A percentile compares a stretch with the other conserved stretches of the same genome.
Evolutionary conservation across 164 flowering plant genomes (phyloP).

Genomic region (Cinnamomum micranthum): DNA sequence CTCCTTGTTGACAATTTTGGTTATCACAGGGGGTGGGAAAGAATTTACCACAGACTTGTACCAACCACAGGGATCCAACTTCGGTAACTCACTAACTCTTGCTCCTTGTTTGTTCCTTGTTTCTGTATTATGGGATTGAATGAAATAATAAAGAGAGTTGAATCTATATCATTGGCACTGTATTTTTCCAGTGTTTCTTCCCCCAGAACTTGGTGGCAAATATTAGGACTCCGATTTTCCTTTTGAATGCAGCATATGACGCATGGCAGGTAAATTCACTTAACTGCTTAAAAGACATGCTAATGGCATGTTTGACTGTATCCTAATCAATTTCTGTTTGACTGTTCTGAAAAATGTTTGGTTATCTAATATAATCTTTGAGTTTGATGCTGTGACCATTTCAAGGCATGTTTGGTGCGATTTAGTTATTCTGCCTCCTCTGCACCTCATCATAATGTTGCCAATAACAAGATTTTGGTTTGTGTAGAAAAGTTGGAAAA

Average conservation of each 20-base stretch:
- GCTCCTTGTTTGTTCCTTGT: neutral
- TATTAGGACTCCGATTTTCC: slow-evolving; percentile 64
- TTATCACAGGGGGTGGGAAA: slow-evolving; percentile 45
- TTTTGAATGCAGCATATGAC: slow-evolving; percentile 52
- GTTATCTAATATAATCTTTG: too few species aligned
- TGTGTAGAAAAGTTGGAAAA: neutral
- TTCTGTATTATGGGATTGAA: neutral
- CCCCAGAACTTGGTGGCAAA: slow-evolving; percentile 63
- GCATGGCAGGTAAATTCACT: slow-evolving; percentile 75
- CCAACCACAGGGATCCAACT: slow-evolving; percentile 56
- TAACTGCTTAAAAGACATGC: neutral
- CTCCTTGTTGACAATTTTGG: slow-evolving; percentile 1
- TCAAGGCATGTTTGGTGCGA: neutral
- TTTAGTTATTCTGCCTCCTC: neutral
- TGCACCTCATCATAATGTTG: neutral
- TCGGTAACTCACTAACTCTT: slow-evolving; percentile 39
- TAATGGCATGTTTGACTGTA: too few species aligned
- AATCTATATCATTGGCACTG: neutral
- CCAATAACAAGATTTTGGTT: neutral
- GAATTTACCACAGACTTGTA: slow-evolving; percentile 64
- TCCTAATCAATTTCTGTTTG: too few species aligned
- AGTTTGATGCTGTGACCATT: neutral
- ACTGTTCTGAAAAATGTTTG: too few species aligned
- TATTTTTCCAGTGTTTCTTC: slow-evolving; percentile 74
- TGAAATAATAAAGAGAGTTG: neutral